These are phyloP conservation scores for Paramecium caudatum DNA, from an alignment of 73 alveolate genomes.

Conservation along the genomic window DNA sequence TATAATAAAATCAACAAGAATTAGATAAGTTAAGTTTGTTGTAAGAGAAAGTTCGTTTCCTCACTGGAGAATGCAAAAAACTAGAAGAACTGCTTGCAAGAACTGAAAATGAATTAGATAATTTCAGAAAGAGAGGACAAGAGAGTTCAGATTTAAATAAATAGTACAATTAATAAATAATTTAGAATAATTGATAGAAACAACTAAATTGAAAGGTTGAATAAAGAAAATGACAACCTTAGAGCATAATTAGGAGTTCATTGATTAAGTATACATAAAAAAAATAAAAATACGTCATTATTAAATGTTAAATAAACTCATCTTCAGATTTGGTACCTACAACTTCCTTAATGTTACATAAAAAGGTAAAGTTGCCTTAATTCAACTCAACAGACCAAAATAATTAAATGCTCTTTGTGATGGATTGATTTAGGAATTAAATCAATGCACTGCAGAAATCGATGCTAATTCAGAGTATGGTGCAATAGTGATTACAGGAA, in stretches of 20 bases:
- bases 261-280: neutral
- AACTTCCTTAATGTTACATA: neutral
- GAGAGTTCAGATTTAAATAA: constrained; percentile 41
- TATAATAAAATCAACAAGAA: neutral
- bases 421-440: constrained; percentile 88
- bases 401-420: constrained; percentile 96
- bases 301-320: neutral
- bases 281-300: neutral
- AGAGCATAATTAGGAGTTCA: constrained; percentile 10
- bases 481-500: constrained; percentile 95
- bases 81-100: neutral
- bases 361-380: constrained; percentile 82
- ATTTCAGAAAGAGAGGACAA: constrained; percentile 53
- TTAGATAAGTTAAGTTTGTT: neutral
- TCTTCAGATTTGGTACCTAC: constrained; percentile 19
- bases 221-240: constrained; percentile 6
- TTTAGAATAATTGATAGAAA: constrained; percentile 39
- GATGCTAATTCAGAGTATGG: constrained; percentile 90
- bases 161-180: neutral
- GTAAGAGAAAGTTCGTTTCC: constrained; percentile 41
- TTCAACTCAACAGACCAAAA: constrained; percentile 93
- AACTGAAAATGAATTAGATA: constrained; percentile 52
- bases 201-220: neutral
- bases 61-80: constrained; percentile 27
- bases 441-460: constrained; percentile 76